Evolutionary conservation across 345 rosid genomes (phyloP), one percentile per base, ranked within the genome.

Genomic region (Hirschfeldia incana): DNA sequence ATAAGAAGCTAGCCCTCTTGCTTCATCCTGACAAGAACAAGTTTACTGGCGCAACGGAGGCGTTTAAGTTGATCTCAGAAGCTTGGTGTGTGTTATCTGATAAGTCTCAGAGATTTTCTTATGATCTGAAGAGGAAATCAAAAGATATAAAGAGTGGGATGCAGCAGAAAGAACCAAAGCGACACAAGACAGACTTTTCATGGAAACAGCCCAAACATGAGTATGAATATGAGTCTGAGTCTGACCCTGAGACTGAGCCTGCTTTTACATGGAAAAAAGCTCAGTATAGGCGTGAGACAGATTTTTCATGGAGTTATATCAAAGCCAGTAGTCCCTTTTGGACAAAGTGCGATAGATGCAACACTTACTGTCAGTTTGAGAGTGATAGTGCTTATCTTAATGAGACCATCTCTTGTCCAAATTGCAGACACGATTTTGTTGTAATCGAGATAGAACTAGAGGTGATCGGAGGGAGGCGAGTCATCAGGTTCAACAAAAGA

Each of bases 11-110:
- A 51, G 91, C 88, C 49, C 78, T 90, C 68, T 78, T 84, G 80
- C 92, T 92, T 70, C 97, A 90, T 73, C 98, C 98, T 2, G 96
- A 94, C 69, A 94, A 92, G 81, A 94, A 94, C 87, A 92, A 84
- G 83, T 84, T 79, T 59, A 49, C 81, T 1, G 97, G 97, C 27
- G 92, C 97, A 0, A 93, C 87, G 73, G 94, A 89, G 4, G 98
- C 98, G 34, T 94, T 94, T 76, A 90, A 92, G 77, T 70, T 89
- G 78, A 89, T 91, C 71, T 87, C 81, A 0, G 82, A 89, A 81
- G 92, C 90, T 70, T 90, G 94, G 93, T 83, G 81, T 84, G 67
- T 90, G 36, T 82, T 94, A 27, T 89, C 97, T 2, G 92, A 90
- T 65, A 86, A 85, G 80, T 69, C 77, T 58, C 87, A 80, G 89